Conservation (phyloP, 2,329 filamentous ascomycete species). For the Westerdykella ornata region DNA sequence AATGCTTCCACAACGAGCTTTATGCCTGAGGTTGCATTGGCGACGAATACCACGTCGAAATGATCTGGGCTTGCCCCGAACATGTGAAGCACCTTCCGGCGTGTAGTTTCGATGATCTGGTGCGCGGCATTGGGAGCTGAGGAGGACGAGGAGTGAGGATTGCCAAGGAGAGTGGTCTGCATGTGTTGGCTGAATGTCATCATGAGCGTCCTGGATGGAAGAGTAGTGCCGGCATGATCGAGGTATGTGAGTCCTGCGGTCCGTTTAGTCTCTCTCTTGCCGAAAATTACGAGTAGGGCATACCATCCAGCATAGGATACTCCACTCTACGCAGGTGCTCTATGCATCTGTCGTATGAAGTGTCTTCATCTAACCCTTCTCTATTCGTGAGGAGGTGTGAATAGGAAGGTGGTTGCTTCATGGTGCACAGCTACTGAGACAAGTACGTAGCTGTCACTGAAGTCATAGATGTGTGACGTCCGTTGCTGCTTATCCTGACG, state of each 20-base stretch:
- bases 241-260: conserved; percentile 42
- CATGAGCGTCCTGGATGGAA: conserved; percentile 49
- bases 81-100: conserved; percentile 52
- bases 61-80: conserved; percentile 73
- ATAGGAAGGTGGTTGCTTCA: too few species aligned
- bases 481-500: too few species aligned
- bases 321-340: conserved; percentile 37
- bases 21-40: conserved; percentile 85
- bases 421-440: too few species aligned
- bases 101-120: conserved; percentile 49
- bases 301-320: conserved; percentile 12
- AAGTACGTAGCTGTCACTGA: too few species aligned
- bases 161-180: conserved; percentile 55
- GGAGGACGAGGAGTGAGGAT: conserved; percentile 59
- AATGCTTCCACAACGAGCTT: conserved; percentile 80
- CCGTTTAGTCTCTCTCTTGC: not conserved
- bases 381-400: too few species aligned
- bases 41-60: conserved; percentile 85
- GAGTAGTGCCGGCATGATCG: conserved; percentile 49
- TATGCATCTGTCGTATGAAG: conserved; percentile 52
- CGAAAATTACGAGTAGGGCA: not conserved
- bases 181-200: conserved; percentile 52
- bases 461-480: too few species aligned
- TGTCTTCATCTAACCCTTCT: conserved; percentile 12
- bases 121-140: conserved; percentile 54